Evolutionary conservation across 2,329 filamentous ascomycete species (phyloP), one percentile per base, ranked within the genome.

Genomic region (Reticulascus tulasneorum): DNA sequence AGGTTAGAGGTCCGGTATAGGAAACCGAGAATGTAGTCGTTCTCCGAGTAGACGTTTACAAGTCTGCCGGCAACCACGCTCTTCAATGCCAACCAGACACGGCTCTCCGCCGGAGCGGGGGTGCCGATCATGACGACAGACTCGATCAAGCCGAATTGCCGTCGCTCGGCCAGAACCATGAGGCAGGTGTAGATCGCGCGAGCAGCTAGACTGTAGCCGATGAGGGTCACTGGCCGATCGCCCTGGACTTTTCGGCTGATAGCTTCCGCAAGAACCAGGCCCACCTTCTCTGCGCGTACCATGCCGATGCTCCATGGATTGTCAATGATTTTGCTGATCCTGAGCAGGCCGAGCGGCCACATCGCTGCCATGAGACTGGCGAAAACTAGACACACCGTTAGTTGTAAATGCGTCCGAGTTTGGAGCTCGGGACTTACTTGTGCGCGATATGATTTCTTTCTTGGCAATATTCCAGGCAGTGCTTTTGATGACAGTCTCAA

Each of bases 11-110:
- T 86, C 33, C 91, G 82, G 57, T 91, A 94, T 24, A 96, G 68
- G 56, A 96, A 94, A 1, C 81, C 89, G 3, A 97, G 79, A 17
- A 96, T 80, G 47, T 87, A 89, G 58, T 97, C 91, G 29, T 87
- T 86, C 33, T 84, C 80, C 1, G 86, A 94, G 57, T 83, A 96
- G 4, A 93, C 88, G 49, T 96, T 97, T 53, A 96, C 74, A n/a
- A 96, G 69, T 16, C 89, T 79, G 0, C 90, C 89, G 25, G 79
- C 75, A 5, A 94, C 87, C 3, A 91, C 85, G 40, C 79, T 83
- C 45, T 86, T 81, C 53, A 95, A 74, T 6, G 79, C 72, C 19
- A 84, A 71, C 90, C 91, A 96, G 35, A 86, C 79, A 7, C 73
- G 69, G 3, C 73, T 73, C 16, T 84, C 75, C 2, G 84, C 79